Conservation (phyloP, 352 stramenopile species). For the Globisporangium polare region DNA sequence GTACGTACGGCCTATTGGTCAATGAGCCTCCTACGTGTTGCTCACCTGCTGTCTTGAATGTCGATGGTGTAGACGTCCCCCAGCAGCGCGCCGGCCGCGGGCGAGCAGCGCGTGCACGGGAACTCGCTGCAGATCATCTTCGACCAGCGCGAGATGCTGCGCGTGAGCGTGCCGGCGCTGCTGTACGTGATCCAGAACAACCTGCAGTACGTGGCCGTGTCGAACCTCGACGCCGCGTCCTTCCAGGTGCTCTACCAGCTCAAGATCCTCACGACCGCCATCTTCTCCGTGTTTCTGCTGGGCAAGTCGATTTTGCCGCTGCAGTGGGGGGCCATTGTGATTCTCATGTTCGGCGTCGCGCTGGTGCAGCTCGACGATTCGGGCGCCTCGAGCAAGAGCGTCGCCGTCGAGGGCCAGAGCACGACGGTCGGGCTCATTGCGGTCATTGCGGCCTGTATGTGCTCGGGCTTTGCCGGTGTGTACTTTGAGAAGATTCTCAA, state of each 20-base stretch:
- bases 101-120: slow-evolving; percentile 11
- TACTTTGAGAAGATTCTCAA: slow-evolving; percentile 90
- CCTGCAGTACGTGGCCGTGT: slow-evolving; percentile 75
- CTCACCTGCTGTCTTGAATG: background rate
- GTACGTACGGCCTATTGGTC: slow-evolving; percentile 13
- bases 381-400: slow-evolving; percentile 5
- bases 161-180: slow-evolving; percentile 69
- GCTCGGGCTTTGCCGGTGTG: slow-evolving; percentile 79
- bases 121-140: slow-evolving; percentile 40
- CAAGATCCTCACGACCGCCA: slow-evolving; percentile 84
- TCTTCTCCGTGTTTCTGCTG: slow-evolving; percentile 83
- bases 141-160: slow-evolving; percentile 57
- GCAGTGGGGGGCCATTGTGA: slow-evolving; percentile 76
- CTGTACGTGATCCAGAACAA: slow-evolving; percentile 87
- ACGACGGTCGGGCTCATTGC: slow-evolving; percentile 65
- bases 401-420: slow-evolving; percentile 31
- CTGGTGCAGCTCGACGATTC: slow-evolving; percentile 71
- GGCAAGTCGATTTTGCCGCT: slow-evolving; percentile 61
- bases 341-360: slow-evolving; percentile 78
- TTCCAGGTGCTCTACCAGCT: slow-evolving; percentile 87
- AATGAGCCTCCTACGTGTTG: background rate
- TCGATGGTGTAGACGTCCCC: background rate
- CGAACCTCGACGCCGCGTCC: slow-evolving; percentile 73
- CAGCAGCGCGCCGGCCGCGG: background rate
- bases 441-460: slow-evolving; percentile 67